Conservation (phyloP, 495 filamentous ascomycete genomes). For the Podospora fimiseda region DNA sequence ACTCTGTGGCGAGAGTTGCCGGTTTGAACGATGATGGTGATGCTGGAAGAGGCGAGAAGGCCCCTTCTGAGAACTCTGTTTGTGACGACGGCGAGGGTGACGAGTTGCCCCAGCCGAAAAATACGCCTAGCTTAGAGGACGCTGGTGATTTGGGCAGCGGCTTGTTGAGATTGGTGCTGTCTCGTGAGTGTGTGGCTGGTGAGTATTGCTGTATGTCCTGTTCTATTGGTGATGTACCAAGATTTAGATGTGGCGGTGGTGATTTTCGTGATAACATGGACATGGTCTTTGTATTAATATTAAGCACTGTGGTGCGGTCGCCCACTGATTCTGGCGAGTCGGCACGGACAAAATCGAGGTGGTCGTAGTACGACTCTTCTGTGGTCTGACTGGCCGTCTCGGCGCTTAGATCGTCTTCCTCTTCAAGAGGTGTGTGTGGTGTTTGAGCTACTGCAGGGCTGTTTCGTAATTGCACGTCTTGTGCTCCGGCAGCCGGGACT, state of each 20-base stretch:
- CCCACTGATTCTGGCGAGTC: conserved; percentile 18
- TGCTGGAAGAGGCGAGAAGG: conserved; percentile 44
- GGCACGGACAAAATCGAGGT: conserved; percentile 22
- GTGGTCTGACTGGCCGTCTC: conserved; percentile 27
- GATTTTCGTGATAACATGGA: conserved; percentile 38
- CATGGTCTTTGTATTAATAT: conserved; percentile 35
- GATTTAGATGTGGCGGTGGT: conserved; percentile 44
- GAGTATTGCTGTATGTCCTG: conserved; percentile 21
- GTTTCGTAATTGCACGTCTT: conserved; percentile 31
- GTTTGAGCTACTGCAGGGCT: conserved; percentile 37
- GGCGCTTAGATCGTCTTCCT: conserved; percentile 32
- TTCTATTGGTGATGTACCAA: conserved; percentile 27
- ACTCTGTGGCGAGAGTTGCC: conserved; percentile 21
- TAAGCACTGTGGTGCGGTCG: conserved; percentile 24
- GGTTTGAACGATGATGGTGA: conserved; percentile 37
- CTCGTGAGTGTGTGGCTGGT: conserved; percentile 8
- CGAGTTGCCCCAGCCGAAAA: conserved; percentile 49
- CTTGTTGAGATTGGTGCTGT: conserved; percentile 38
- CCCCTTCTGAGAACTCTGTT: conserved; percentile 44
- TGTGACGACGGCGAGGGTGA: conserved; percentile 33
- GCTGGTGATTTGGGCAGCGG: conserved; percentile 48
- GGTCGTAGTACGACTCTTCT: conserved; percentile 30
- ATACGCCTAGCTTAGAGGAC: conserved; percentile 44
- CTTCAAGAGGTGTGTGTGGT: conserved; percentile 20
- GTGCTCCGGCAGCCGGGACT: conserved; percentile 21